Percentiles rank a stretch among this genome's conserved stretches.
These are phyloP conservation scores for Hypocrella siamensis DNA, from an alignment of 2,329 filamentous ascomycete species.

Conservation along the genomic window DNA sequence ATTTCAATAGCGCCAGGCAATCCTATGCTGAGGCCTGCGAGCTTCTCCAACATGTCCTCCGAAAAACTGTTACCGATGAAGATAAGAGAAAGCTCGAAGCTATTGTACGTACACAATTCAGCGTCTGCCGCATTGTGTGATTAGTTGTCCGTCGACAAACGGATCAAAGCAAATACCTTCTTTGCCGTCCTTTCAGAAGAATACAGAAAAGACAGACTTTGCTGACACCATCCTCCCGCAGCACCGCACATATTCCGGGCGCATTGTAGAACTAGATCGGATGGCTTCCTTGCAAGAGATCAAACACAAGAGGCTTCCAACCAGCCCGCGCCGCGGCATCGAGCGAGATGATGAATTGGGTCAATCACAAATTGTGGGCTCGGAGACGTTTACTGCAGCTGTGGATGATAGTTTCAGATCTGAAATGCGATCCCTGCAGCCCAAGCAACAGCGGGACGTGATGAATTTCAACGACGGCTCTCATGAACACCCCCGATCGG, in stretches of 20 bases:
- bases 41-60: conserved; percentile 74
- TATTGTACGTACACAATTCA: conserved; percentile 51
- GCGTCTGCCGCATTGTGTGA: background rate
- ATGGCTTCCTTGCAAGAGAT: conserved; percentile 40
- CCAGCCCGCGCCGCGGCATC: conserved; percentile 40
- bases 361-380: background rate
- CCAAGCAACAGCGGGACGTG: conserved; percentile 8
- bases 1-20: conserved; percentile 79
- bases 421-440: conserved; percentile 6
- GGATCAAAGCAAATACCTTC: no score
- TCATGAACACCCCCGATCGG: conserved; percentile 9
- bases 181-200: no score
- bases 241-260: conserved; percentile 78
- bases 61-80: conserved; percentile 68
- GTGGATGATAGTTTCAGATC: conserved; percentile 21
- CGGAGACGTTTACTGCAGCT: conserved; percentile 1
- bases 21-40: conserved; percentile 86
- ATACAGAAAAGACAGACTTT: no score
- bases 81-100: conserved; percentile 83
- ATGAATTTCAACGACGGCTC: conserved; percentile 9
- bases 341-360: conserved; percentile 6
- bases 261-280: conserved; percentile 73
- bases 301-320: conserved; percentile 64
- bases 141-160: no score
- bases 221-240: conserved; percentile 16